A percentile compares a stretch with the other conserved stretches of the same genome.
Conservation (phyloP, 495 filamentous ascomycete species). For the Mytilinidion resinicola region DNA sequence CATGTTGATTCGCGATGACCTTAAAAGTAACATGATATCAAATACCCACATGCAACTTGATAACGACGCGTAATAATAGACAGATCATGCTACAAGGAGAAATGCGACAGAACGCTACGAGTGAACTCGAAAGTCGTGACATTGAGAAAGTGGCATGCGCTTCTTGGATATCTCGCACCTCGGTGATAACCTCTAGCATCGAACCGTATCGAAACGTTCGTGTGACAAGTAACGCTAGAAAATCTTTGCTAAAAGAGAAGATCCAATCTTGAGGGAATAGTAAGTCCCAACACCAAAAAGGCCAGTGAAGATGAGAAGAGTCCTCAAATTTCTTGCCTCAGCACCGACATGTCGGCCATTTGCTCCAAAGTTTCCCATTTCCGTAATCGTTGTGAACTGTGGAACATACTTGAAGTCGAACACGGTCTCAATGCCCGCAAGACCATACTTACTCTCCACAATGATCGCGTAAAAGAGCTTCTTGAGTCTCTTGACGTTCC, state of each 20-base stretch:
- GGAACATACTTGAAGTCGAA: conserved; percentile 66
- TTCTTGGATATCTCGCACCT: too few species aligned
- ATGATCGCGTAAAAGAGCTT: conserved; percentile 49
- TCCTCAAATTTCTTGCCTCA: conserved; percentile 37
- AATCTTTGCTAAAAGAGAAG: conserved; percentile 2
- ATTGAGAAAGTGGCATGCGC: too few species aligned
- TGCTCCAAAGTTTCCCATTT: conserved; percentile 34
- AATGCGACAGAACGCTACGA: too few species aligned
- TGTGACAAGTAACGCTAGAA: not conserved
- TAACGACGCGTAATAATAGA: too few species aligned
- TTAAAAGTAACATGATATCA: too few species aligned
- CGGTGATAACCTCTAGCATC: too few species aligned
- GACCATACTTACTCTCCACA: conserved; percentile 49
- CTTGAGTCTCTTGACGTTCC: conserved; percentile 51
- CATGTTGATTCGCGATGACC: too few species aligned
- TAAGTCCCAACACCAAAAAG: conserved; percentile 29
- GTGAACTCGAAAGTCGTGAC: too few species aligned
- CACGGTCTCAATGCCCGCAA: conserved; percentile 44
- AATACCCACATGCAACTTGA: too few species aligned
- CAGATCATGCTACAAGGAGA: too few species aligned
- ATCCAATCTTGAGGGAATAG: conserved; percentile 16
- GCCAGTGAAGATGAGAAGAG: conserved; percentile 27
- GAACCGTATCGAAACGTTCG: too few species aligned
- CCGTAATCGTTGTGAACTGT: conserved; percentile 39
- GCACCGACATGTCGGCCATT: conserved; percentile 21